Percentiles rank a stretch among this genome's conserved stretches.
phyloP scores from a whole-genome alignment of 2,329 filamentous ascomycete genomes.

The Colletotrichum magnum region DNA sequence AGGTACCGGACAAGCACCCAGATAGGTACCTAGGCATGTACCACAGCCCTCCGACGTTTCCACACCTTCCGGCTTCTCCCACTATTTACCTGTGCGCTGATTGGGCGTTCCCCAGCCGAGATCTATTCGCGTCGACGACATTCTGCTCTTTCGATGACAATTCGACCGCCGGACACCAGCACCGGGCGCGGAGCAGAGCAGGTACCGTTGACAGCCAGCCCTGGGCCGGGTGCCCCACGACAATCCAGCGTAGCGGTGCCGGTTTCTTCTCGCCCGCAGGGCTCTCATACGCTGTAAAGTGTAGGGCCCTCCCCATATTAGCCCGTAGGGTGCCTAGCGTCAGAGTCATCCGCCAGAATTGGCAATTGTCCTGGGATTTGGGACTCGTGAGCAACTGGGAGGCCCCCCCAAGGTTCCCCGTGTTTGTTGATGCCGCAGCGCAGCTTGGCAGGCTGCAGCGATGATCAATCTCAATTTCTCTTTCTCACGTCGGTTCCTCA shows the following conservation, averaged over 20 bases:
- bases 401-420: constrained; percentile 24
- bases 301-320: not conserved
- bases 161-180: no score
- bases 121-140: constrained; percentile 34
- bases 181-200: not conserved
- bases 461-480: constrained; percentile 29
- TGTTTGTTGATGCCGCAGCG: constrained; percentile 32
- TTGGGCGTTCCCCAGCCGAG: constrained; percentile 9
- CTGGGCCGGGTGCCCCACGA: no score
- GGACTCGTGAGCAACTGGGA: constrained; percentile 15
- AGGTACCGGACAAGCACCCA: not conserved
- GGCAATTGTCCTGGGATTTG: constrained; percentile 8
- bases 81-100: constrained; percentile 15
- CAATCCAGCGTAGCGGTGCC: constrained; percentile 35
- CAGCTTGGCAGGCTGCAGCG: constrained; percentile 17
- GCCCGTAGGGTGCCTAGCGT: constrained; percentile 9
- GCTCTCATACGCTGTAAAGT: not conserved
- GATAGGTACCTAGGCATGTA: not conserved
- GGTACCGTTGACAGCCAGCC: not conserved
- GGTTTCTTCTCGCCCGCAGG: constrained; percentile 38
- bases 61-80: constrained; percentile 38
- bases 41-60: constrained; percentile 17
- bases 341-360: constrained; percentile 37
- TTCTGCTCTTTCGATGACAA: constrained; percentile 13
- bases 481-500: constrained; percentile 8